phyloP scores from a whole-genome alignment of 1,139 yeast species.

The Debaryomyces sp. region DNA sequence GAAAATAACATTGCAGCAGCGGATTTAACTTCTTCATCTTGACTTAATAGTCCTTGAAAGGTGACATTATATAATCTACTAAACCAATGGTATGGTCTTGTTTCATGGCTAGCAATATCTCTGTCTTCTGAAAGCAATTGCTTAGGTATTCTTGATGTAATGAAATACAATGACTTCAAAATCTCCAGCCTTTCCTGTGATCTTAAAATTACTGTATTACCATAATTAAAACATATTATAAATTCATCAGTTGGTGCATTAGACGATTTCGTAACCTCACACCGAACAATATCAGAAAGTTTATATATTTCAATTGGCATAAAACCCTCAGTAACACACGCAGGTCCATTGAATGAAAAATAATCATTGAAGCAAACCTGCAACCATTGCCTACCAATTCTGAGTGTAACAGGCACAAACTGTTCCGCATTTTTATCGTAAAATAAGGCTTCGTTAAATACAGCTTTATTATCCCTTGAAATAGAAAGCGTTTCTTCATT shows the following conservation, averaged over 20 bases:
- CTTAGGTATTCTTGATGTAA: slow-evolving; percentile 55
- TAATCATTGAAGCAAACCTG: slow-evolving; percentile 52
- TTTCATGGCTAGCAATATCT: slow-evolving; percentile 24
- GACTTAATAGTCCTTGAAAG: slow-evolving; percentile 67
- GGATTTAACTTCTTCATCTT: slow-evolving; percentile 59
- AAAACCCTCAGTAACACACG: slow-evolving; percentile 34
- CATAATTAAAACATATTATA: slow-evolving; percentile 53
- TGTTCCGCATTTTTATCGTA: slow-evolving; percentile 38
- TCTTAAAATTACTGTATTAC: slow-evolving; percentile 50
- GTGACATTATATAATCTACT: slow-evolving; percentile 67
- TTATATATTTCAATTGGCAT: slow-evolving; percentile 55
- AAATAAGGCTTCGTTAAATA: slow-evolving; percentile 58
- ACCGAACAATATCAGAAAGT: slow-evolving; percentile 53
- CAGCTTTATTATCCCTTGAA: slow-evolving; percentile 59
- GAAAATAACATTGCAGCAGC: slow-evolving; percentile 69
- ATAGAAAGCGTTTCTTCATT: slow-evolving; percentile 40
- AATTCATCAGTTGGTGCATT: slow-evolving; percentile 54
- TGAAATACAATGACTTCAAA: slow-evolving; percentile 66
- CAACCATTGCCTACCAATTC: slow-evolving; percentile 70
- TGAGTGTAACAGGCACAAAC: slow-evolving; percentile 56
- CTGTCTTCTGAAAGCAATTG: slow-evolving; percentile 25
- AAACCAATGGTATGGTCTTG: slow-evolving; percentile 40
- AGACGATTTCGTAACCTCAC: slow-evolving; percentile 48
- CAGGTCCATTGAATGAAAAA: slow-evolving; percentile 24
- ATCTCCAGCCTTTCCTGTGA: slow-evolving; percentile 69